phyloP scores from a whole-genome alignment of 306 rosid species.

The Oemleria cerasiformis region DNA sequence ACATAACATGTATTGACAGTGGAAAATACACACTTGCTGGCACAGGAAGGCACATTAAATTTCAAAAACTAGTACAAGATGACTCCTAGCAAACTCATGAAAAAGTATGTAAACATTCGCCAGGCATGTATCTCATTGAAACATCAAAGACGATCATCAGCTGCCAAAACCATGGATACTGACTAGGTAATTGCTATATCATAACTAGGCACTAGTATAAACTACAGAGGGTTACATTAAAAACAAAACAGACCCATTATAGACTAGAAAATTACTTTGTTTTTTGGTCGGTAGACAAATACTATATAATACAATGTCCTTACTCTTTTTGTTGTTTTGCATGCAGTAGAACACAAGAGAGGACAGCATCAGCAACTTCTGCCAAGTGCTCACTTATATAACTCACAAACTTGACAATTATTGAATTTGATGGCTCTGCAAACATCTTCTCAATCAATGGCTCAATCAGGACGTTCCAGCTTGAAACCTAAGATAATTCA shows the following conservation, averaged over 20 bases:
- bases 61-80: neutral
- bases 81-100: neutral
- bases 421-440: constrained; percentile 84
- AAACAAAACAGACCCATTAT: constrained; percentile 8
- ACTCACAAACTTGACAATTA: constrained; percentile 69
- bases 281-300: neutral
- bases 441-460: constrained; percentile 85
- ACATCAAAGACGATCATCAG: neutral
- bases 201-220: neutral
- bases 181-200: neutral
- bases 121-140: neutral
- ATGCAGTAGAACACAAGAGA: constrained; percentile 59
- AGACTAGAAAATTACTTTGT: neutral
- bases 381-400: constrained; percentile 63
- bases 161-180: neutral
- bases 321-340: constrained; percentile 60
- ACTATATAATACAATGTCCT: constrained; percentile 29
- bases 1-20: neutral
- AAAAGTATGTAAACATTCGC: neutral
- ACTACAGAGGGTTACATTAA: neutral
- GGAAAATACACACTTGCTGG: neutral
- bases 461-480: constrained; percentile 69
- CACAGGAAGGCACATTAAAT: neutral
- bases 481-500: constrained; percentile 55
- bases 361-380: constrained; percentile 61